These are phyloP conservation scores for Alternaria viburni DNA, from an alignment of 2,329 filamentous ascomycete genomes.

Conservation along the genomic window DNA sequence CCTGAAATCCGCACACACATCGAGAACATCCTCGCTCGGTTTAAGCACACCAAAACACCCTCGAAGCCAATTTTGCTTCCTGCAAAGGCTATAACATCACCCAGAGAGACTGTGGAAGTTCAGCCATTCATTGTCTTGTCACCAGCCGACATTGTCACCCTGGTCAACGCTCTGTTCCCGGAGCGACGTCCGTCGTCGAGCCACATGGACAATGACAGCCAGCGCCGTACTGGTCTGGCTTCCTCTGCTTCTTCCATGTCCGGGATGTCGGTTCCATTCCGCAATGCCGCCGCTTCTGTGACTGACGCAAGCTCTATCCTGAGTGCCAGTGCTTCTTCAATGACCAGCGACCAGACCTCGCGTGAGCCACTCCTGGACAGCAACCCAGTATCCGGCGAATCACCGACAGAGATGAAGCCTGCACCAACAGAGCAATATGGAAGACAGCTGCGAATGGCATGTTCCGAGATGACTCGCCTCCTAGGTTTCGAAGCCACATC, in stretches of 20 bases:
- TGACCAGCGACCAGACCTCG: conserved; percentile 74
- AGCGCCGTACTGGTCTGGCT: conserved; percentile 54
- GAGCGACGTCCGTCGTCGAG: conserved; percentile 70
- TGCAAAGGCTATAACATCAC: conserved; percentile 73
- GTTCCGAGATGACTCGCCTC: conserved; percentile 73
- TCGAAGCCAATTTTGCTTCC: conserved; percentile 67
- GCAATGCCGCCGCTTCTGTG: conserved; percentile 58
- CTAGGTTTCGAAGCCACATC: conserved; percentile 69
- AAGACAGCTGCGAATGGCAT: conserved; percentile 66
- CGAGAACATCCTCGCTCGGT: conserved; percentile 72
- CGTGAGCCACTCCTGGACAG: conserved; percentile 66
- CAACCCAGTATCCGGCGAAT: conserved; percentile 31
- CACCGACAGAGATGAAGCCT: conserved; percentile 56
- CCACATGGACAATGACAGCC: conserved; percentile 52
- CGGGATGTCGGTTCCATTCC: conserved; percentile 57
- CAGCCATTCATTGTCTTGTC: conserved; percentile 82
- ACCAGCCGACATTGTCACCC: conserved; percentile 76
- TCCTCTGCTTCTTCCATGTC: conserved; percentile 59
- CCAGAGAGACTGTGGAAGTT: conserved; percentile 77
- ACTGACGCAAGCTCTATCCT: conserved; percentile 72
- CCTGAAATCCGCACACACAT: conserved; percentile 70
- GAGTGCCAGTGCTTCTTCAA: conserved; percentile 75
- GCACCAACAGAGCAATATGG: conserved; percentile 51
- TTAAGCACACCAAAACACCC: conserved; percentile 56
- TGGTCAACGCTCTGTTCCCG: conserved; percentile 85